Conservation (phyloP, 2,329 filamentous ascomycete genomes). For the Ilyonectria sp. region DNA sequence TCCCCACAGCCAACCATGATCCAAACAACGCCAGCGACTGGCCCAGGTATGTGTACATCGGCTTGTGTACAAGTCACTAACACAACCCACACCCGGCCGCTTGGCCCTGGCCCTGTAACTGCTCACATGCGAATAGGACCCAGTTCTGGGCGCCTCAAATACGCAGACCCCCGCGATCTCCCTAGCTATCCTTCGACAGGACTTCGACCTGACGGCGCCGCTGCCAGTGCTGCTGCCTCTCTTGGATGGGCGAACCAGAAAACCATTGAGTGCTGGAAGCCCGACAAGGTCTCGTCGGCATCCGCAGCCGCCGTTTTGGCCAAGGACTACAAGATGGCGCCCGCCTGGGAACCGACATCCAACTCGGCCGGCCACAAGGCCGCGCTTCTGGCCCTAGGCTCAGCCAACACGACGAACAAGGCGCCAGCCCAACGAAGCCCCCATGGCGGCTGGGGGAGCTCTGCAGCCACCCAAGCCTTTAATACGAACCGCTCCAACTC, state of each 20-base stretch:
- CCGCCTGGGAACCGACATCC: slow-evolving; percentile 74
- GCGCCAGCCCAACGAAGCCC: slow-evolving; percentile 36
- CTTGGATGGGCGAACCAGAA: slow-evolving; percentile 81
- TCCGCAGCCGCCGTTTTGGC: slow-evolving; percentile 60
- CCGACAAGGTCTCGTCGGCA: slow-evolving; percentile 69
- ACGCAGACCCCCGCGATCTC: slow-evolving; percentile 80
- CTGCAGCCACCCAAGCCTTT: slow-evolving; percentile 80
- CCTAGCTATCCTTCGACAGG: slow-evolving; percentile 82
- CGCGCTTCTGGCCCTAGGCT: slow-evolving; percentile 74
- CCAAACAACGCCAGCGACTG: slow-evolving; percentile 41
- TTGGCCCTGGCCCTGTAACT: slow-evolving; percentile 14
- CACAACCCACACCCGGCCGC: slow-evolving; percentile 16
- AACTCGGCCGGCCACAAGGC: slow-evolving; percentile 81
- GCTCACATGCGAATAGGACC: slow-evolving; percentile 44
- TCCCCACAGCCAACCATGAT: slow-evolving; percentile 48
- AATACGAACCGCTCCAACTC: slow-evolving; percentile 54
- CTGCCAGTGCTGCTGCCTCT: slow-evolving; percentile 81
- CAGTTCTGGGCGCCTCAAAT: slow-evolving; percentile 69
- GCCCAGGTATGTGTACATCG: slow-evolving; percentile 44
- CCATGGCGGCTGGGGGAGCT: slow-evolving; percentile 69
- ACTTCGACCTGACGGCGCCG: slow-evolving; percentile 68
- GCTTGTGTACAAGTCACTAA: slow-evolving; percentile 15
- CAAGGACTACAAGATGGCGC: slow-evolving; percentile 59
- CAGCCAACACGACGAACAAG: slow-evolving; percentile 53
- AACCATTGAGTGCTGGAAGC: slow-evolving; percentile 76